A percentile compares a stretch with the other conserved stretches of the same genome.
These are phyloP conservation scores for Cutaneotrichosporon cavernicola DNA, from an alignment of 1,284 basidiomycete genomes.

Conservation along the genomic window DNA sequence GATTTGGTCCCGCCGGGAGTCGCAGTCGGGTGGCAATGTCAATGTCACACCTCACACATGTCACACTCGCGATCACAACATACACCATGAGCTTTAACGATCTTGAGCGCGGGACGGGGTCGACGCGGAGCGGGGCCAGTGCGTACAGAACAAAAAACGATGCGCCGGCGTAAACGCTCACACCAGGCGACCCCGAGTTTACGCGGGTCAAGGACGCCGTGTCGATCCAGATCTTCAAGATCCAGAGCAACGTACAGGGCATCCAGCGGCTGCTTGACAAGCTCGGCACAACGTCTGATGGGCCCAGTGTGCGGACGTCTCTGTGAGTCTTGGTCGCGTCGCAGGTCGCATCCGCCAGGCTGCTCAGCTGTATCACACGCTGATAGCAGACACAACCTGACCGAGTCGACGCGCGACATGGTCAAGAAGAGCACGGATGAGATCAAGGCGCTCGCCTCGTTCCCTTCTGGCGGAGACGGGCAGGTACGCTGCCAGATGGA, in stretches of 20 bases:
- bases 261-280: conserved; percentile 91
- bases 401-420: conserved; percentile 89
- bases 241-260: conserved; percentile 94
- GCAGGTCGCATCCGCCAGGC: too few relatives aligned
- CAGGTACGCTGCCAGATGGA: conserved; percentile 9
- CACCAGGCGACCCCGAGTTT: conserved; percentile 57
- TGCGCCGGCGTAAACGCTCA: background rate
- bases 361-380: too few relatives aligned
- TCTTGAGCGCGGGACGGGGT: conserved; percentile 52
- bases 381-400: conserved; percentile 65
- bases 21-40: background rate
- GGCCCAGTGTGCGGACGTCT: conserved; percentile 60
- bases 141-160: too few relatives aligned
- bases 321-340: conserved; percentile 44
- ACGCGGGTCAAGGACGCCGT: conserved; percentile 75
- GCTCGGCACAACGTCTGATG: conserved; percentile 77
- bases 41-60: background rate
- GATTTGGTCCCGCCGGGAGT: background rate
- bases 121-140: conserved; percentile 38
- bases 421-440: conserved; percentile 91
- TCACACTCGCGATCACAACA: background rate
- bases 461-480: conserved; percentile 58
- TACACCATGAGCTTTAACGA: conserved; percentile 58
- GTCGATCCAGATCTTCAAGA: conserved; percentile 96
- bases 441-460: conserved; percentile 75